Conservation (phyloP, 768 basidiomycete genomes). For the Mycena leptocephala region DNA sequence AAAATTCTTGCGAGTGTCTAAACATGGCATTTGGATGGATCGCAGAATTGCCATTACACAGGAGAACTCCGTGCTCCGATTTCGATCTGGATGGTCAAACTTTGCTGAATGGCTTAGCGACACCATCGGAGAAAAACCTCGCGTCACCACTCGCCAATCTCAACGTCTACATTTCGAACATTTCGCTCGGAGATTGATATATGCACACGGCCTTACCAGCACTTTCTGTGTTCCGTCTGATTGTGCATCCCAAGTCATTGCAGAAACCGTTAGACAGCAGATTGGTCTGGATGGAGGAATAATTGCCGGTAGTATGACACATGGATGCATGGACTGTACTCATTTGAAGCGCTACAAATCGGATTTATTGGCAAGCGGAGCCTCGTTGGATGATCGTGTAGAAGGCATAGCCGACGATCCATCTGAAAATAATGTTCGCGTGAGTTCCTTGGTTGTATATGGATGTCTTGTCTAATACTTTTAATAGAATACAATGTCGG, state of each 20-base stretch:
- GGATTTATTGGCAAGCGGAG: background rate
- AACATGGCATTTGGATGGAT: background rate
- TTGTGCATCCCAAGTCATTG: background rate
- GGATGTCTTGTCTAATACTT: too few relatives aligned
- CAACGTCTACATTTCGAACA: conserved; percentile 48
- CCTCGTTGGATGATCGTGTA: background rate
- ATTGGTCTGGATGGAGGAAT: background rate
- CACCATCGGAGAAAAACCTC: background rate
- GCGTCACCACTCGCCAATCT: conserved; percentile 40
- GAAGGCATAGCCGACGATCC: too few relatives aligned
- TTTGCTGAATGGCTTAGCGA: background rate
- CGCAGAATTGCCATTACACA: background rate
- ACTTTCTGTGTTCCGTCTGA: conserved; percentile 33
- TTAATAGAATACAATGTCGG: too few relatives aligned
- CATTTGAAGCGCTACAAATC: background rate
- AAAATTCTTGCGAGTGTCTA: background rate
- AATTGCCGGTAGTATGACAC: background rate
- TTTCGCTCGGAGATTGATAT: conserved; percentile 38
- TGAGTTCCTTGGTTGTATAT: too few relatives aligned
- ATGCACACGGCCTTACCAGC: conserved; percentile 19
- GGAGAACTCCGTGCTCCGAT: background rate
- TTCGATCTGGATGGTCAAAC: background rate
- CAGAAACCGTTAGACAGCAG: background rate
- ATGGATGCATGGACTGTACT: background rate
- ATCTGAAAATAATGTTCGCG: too few relatives aligned